Evolutionary conservation across 371 early-diverging fungal genomes (phyloP), one percentile per base, ranked within the genome.

Genomic region (Syncephalastrum monosporum): DNA sequence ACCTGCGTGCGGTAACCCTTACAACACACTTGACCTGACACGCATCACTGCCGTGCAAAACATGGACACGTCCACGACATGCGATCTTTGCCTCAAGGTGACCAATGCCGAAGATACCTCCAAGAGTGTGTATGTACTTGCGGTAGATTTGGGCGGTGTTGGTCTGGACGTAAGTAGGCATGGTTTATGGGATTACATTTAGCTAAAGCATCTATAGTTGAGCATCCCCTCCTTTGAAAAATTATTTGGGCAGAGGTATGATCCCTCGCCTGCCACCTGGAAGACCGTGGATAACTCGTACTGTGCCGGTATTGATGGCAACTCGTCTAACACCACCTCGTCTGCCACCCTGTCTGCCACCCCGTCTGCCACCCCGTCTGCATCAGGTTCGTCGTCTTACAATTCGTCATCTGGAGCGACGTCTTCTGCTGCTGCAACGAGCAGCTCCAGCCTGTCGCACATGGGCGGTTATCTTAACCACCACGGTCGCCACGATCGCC

Each of bases 1-100:
- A 33, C 77, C 81, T 5, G 69, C 73, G 4, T 83, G 82, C 56
- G 82, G 79, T n/a, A 72, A 79, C 67, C 74, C 81, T 10, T 82
- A 79, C 27, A 64, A 60, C 15, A 47, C 69, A n/a, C 59, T 83
- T n/a, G 76, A 83, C 50, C 21, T 82, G 23, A 64, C 74, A 3
- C 69, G 77, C 16, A 79, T 83, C 49, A 82, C 82, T 7, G 83
- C 83, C 10, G 81, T 83, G 7, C 64, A 79, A 61, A 60, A 59
- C 0, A 69, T 83, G 64, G 61, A 72, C 51, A 68, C 61, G 17
- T 48, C 54, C 7, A 51, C 63, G 3, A 73, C 74, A 17, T 83
- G 83, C 51, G 77, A 79, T 16, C 57, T 71, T 19, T 83, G 83
- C 58, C 57, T 83, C 33, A 81, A 77, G 47, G 76, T 83, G 5